These are phyloP conservation scores for Helicocarpus griseus DNA, from an alignment of 2,329 filamentous ascomycete species.

Conservation along the genomic window DNA sequence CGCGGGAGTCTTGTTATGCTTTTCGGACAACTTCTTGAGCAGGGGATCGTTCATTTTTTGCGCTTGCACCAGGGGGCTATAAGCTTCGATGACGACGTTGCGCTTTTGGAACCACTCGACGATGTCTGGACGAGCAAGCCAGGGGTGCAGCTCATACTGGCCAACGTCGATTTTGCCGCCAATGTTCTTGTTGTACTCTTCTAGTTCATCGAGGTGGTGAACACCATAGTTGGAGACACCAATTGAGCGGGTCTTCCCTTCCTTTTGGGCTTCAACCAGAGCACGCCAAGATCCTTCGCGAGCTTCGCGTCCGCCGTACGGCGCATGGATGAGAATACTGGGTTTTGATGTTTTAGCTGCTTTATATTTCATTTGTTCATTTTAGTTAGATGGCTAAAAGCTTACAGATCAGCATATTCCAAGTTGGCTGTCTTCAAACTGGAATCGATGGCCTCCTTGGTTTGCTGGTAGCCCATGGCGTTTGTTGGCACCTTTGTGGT, in stretches of 20 bases:
- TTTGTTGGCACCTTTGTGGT: conserved; percentile 50
- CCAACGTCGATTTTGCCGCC: conserved; percentile 69
- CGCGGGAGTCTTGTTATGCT: conserved; percentile 48
- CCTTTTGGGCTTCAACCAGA: conserved; percentile 30
- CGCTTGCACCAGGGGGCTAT: conserved; percentile 38
- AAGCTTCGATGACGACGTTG: conserved; percentile 51
- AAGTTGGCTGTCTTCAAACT: conserved; percentile 54
- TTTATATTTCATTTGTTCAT: not conserved
- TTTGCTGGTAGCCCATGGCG: conserved; percentile 51
- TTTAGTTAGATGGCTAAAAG: not conserved
- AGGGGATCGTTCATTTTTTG: conserved; percentile 43
- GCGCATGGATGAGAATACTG: conserved; percentile 32
- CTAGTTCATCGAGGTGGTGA: conserved; percentile 32
- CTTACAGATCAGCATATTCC: conserved; percentile 57
- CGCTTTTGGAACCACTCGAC: conserved; percentile 62
- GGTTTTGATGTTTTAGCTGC: not conserved
- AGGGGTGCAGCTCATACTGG: conserved; percentile 86
- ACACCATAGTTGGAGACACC: conserved; percentile 33
- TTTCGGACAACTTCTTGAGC: conserved; percentile 42
- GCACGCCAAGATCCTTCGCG: conserved; percentile 33
- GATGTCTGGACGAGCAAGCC: conserved; percentile 72
- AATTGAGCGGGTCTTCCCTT: conserved; percentile 28
- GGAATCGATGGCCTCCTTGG: conserved; percentile 53
- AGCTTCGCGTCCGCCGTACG: conserved; percentile 28
- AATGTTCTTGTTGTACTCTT: conserved; percentile 29